Percentiles rank a stretch among this genome's conserved stretches.
phyloP scores from a whole-genome alignment of 306 rosid genomes.

The Arachis hypogaea region DNA sequence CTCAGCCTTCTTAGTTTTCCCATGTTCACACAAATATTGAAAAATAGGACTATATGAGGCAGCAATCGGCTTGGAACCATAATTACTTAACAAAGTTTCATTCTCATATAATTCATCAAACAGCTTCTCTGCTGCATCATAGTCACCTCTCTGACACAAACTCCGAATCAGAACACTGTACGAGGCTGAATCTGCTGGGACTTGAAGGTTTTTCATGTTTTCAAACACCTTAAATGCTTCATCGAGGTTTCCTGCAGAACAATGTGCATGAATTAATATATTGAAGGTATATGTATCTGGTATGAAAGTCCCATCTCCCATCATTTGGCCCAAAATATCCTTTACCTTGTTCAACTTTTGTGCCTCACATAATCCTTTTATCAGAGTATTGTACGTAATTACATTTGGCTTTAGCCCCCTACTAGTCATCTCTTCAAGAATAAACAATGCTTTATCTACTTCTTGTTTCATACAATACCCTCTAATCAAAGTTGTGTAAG shows the following conservation, averaged over 20 bases:
- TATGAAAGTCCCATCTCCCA: slow-evolving; percentile 45
- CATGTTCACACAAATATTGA: slow-evolving; percentile 64
- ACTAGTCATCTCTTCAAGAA: slow-evolving; percentile 73
- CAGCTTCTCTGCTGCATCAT: slow-evolving; percentile 63
- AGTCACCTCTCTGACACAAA: slow-evolving; percentile 63
- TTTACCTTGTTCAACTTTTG: slow-evolving; percentile 57
- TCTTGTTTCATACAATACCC: slow-evolving; percentile 72
- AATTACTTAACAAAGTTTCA: slow-evolving; percentile 54
- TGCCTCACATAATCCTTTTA: slow-evolving; percentile 81
- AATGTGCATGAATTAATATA: slow-evolving; percentile 67
- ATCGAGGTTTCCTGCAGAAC: slow-evolving; percentile 59
- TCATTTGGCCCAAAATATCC: slow-evolving; percentile 56
- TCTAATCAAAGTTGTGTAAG: slow-evolving; percentile 79
- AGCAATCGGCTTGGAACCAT: slow-evolving; percentile 77
- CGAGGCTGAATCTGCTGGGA: slow-evolving; percentile 74
- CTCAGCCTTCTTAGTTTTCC: slow-evolving; percentile 78
- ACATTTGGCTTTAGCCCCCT: slow-evolving; percentile 63
- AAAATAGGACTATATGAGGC: slow-evolving; percentile 76
- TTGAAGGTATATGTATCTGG: slow-evolving; percentile 84
- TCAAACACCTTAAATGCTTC: slow-evolving; percentile 70
- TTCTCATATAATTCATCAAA: slow-evolving; percentile 65
- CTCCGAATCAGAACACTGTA: slow-evolving; percentile 69
- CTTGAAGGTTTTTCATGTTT: slow-evolving; percentile 61
- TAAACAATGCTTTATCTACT: slow-evolving; percentile 63
- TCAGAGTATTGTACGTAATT: slow-evolving; percentile 68